Conservation (phyloP, 1,284 basidiomycete genomes). For the Apiotrichum domesticum region DNA sequence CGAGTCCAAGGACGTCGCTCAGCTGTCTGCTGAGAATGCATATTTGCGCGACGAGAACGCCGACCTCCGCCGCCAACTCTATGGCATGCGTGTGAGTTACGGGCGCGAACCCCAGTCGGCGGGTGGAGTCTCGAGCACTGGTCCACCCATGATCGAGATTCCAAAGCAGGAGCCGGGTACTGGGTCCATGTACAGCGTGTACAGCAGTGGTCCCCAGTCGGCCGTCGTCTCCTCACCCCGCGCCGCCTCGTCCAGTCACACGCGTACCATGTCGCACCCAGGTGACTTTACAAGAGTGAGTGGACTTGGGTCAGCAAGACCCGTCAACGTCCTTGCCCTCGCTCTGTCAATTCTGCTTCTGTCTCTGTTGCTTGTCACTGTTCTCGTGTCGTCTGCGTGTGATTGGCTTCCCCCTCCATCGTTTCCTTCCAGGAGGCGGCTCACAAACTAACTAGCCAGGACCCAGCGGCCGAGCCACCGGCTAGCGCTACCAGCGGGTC, state of each 20-base stretch:
- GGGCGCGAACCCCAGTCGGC: slow-evolving; percentile 3
- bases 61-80: slow-evolving; percentile 37
- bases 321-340: too few species aligned
- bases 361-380: background rate
- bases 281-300: slow-evolving; percentile 20
- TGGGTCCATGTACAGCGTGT: slow-evolving; percentile 10
- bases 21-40: slow-evolving; percentile 34
- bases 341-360: background rate
- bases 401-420: background rate
- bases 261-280: slow-evolving; percentile 19
- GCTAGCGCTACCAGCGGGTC: slow-evolving; percentile 10
- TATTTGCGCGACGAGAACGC: slow-evolving; percentile 42
- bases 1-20: slow-evolving; percentile 30
- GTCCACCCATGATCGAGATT: background rate
- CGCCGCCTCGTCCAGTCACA: slow-evolving; percentile 9
- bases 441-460: slow-evolving; percentile 7
- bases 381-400: background rate
- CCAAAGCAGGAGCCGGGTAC: slow-evolving; percentile 6
- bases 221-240: slow-evolving; percentile 14
- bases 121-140: background rate
- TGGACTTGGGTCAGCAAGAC: background rate
- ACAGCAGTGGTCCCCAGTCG: slow-evolving; percentile 7
- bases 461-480: slow-evolving; percentile 10
- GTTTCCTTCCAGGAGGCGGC: background rate
- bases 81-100: slow-evolving; percentile 23